Conservation (phyloP, 202 grass and related monocot genomes). For the Tripidium arundinaceum region DNA sequence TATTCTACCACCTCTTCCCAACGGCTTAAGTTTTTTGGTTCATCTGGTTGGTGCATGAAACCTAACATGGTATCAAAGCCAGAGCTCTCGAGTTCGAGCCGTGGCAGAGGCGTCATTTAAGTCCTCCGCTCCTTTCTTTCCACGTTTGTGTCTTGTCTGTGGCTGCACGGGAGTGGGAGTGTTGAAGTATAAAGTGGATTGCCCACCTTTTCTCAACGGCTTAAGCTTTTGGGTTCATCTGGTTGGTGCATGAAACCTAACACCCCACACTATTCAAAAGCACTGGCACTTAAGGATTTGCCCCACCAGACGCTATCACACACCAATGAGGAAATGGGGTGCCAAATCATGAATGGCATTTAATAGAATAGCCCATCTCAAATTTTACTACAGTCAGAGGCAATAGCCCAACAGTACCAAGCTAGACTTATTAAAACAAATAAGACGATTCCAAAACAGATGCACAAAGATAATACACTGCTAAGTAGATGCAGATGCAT, state of each 20-base stretch:
- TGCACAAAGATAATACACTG: too few species aligned
- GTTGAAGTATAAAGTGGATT: not conserved
- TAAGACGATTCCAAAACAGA: too few species aligned
- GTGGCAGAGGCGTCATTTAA: too few species aligned
- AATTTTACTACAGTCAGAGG: slow-evolving; percentile 4
- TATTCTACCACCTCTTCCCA: slow-evolving; percentile 34
- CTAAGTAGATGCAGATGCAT: too few species aligned
- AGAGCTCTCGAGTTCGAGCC: too few species aligned
- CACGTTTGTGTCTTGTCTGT: too few species aligned
- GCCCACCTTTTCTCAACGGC: not conserved
- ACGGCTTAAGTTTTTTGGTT: not conserved
- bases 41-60: not conserved
- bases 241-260: not conserved
- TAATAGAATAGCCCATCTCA: not conserved
- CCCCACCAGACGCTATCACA: not conserved
- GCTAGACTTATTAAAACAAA: too few species aligned
- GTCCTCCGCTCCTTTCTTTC: too few species aligned
- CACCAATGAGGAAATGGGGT: not conserved
- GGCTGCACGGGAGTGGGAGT: too few species aligned
- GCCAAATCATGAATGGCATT: not conserved
- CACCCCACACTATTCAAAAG: too few species aligned
- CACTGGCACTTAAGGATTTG: not conserved
- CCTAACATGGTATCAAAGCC: too few species aligned
- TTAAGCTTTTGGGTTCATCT: not conserved
- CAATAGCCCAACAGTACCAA: too few species aligned